These are phyloP conservation scores for Ichthyophthirius multifiliis DNA, from an alignment of 169 alveolate genomes.

Conservation along the genomic window DNA sequence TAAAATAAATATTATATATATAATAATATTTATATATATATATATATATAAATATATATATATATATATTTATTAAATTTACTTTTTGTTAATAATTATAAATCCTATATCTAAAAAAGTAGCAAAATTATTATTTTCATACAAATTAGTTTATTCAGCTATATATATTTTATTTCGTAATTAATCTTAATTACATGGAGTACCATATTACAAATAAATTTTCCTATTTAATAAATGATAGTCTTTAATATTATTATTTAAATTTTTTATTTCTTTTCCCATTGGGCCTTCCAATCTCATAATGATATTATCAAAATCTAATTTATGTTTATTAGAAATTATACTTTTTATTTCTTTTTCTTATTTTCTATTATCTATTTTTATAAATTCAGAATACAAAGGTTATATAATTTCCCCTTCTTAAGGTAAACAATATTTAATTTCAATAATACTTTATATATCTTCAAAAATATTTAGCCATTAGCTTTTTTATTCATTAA, in stretches of 20 bases:
- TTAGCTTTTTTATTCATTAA: neutral
- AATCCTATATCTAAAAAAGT: neutral
- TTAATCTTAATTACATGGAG: neutral
- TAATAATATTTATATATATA: neutral
- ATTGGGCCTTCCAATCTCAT: slow-evolving; percentile 36
- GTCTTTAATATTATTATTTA: neutral
- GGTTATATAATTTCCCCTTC: neutral
- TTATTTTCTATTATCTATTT: neutral
- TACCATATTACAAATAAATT: neutral
- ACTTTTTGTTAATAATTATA: neutral
- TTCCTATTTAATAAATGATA: neutral
- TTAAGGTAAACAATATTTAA: neutral
- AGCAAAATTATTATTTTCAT: neutral
- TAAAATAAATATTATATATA: neutral
- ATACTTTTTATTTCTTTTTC: neutral
- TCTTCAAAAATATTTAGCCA: slow-evolving; percentile 1
- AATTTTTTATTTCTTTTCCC: slow-evolving; percentile 33
- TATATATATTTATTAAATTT: too few species aligned
- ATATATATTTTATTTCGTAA: neutral
- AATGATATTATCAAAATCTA: neutral
- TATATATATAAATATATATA: too few species aligned
- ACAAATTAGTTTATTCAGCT: neutral
- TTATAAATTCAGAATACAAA: neutral
- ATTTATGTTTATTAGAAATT: slow-evolving; percentile 6
- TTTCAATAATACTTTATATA: neutral